A percentile compares a stretch with the other conserved stretches of the same genome.
phyloP scores from a whole-genome alignment of 179 eudicot genomes.

The Nepenthes alata region DNA sequence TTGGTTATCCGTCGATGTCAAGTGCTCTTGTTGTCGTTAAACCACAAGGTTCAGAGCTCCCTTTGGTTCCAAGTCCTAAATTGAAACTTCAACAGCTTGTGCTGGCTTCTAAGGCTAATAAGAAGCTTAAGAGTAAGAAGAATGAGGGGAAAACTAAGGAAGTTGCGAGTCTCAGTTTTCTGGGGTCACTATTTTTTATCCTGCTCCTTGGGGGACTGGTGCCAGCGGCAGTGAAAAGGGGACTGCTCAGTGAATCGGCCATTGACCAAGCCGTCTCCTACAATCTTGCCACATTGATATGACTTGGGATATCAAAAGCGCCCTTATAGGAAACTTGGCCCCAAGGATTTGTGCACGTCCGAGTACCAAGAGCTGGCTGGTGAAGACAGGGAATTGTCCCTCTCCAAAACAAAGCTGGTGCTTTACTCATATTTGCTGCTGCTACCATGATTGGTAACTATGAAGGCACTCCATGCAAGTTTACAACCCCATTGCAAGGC shows the following conservation, averaged over 20 bases:
- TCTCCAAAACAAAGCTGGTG: conserved; percentile 42
- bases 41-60: too few species aligned
- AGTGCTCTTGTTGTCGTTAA: too few species aligned
- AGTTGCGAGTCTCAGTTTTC: too few species aligned
- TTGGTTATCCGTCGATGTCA: too few species aligned
- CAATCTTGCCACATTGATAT: conserved; percentile 60
- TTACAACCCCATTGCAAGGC: conserved; percentile 69
- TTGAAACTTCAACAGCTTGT: too few species aligned
- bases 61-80: too few species aligned
- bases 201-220: conserved; percentile 31
- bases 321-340: conserved; percentile 43
- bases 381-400: conserved; percentile 73
- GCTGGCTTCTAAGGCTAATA: too few species aligned
- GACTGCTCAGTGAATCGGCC: conserved; percentile 35
- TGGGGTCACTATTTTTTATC: too few species aligned
- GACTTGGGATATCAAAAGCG: conserved; percentile 51
- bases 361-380: conserved; percentile 52
- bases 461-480: conserved; percentile 84
- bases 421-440: conserved; percentile 54
- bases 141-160: too few species aligned
- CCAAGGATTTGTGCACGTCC: conserved; percentile 54
- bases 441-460: conserved; percentile 81
- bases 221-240: conserved; percentile 40
- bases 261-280: conserved; percentile 39
- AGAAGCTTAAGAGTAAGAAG: too few species aligned